Percentiles rank a stretch among this genome's conserved stretches.
Evolutionary conservation across 352 stramenopile genomes (phyloP).

Genomic region (Saprolegnia parasitica): DNA sequence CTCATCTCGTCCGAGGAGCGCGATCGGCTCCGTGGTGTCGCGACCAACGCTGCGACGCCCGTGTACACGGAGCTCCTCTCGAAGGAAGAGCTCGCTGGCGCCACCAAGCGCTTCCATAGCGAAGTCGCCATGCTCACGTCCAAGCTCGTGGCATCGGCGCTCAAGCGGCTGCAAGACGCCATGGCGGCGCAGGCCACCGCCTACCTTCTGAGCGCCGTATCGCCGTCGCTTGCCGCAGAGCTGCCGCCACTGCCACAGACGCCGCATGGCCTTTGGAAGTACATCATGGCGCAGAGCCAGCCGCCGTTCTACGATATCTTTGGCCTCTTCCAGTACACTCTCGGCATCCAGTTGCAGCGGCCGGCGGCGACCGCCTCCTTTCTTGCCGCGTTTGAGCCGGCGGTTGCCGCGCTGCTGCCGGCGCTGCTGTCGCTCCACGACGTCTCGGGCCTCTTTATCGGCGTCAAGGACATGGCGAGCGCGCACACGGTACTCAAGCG

Average conservation of each 20-base stretch:
- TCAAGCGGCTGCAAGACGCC: background rate
- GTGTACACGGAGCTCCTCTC: conserved; percentile 3
- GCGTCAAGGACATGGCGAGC: background rate
- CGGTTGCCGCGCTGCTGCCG: background rate
- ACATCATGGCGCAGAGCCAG: background rate
- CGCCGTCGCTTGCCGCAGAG: background rate
- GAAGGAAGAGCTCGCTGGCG: background rate
- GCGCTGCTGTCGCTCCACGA: background rate
- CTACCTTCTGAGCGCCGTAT: background rate
- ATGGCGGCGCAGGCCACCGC: background rate
- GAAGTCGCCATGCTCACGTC: conserved; percentile 3
- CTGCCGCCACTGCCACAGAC: background rate
- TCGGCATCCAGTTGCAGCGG: background rate
- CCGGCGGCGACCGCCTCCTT: background rate
- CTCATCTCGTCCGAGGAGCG: background rate
- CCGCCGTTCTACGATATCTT: background rate
- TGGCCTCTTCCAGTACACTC: background rate
- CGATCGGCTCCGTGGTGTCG: background rate
- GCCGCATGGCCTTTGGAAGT: background rate
- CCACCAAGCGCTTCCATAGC: background rate
- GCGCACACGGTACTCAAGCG: background rate
- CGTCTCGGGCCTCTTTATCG: background rate
- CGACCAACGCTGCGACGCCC: background rate
- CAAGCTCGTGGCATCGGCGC: background rate
- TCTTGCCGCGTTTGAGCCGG: background rate